These are phyloP conservation scores for Metschnikowia vanudenii DNA, from an alignment of 805 yeast genomes.

Conservation along the genomic window DNA sequence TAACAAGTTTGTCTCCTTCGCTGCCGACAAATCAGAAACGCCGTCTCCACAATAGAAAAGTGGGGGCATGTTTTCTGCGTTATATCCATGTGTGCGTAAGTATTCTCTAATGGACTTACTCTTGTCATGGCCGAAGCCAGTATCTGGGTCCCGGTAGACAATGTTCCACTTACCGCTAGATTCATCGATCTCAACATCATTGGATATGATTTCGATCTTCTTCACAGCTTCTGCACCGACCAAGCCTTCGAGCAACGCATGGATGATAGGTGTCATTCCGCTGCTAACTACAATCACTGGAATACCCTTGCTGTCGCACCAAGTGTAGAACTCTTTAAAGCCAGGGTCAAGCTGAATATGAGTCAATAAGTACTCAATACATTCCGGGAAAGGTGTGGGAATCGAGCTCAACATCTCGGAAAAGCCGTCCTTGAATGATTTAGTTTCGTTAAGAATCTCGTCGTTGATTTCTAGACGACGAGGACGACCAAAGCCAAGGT, in stretches of 20 bases:
- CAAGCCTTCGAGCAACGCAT: slow-evolving; percentile 67
- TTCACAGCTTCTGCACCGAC: slow-evolving; percentile 75
- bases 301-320: slow-evolving; percentile 68
- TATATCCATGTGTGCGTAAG: slow-evolving; percentile 30
- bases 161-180: slow-evolving; percentile 75
- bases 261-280: slow-evolving; percentile 92
- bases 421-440: slow-evolving; percentile 80
- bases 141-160: slow-evolving; percentile 73
- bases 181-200: slow-evolving; percentile 57
- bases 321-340: slow-evolving; percentile 73
- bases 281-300: slow-evolving; percentile 87
- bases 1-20: slow-evolving; percentile 87
- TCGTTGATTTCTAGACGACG: slow-evolving; percentile 67
- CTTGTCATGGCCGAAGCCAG: slow-evolving; percentile 94
- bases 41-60: slow-evolving; percentile 98
- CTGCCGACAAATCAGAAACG: slow-evolving; percentile 91
- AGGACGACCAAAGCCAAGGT: slow-evolving; percentile 77
- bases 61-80: slow-evolving; percentile 45
- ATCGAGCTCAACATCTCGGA: slow-evolving; percentile 79
- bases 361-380: slow-evolving; percentile 66
- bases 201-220: slow-evolving; percentile 77
- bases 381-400: slow-evolving; percentile 72
- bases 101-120: slow-evolving; percentile 69
- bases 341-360: slow-evolving; percentile 85
- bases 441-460: slow-evolving; percentile 65